Base-by-base conservation (phyloP, 2,329 filamentous ascomycete species). In the Ascochyta viciae-villosae region DNA sequence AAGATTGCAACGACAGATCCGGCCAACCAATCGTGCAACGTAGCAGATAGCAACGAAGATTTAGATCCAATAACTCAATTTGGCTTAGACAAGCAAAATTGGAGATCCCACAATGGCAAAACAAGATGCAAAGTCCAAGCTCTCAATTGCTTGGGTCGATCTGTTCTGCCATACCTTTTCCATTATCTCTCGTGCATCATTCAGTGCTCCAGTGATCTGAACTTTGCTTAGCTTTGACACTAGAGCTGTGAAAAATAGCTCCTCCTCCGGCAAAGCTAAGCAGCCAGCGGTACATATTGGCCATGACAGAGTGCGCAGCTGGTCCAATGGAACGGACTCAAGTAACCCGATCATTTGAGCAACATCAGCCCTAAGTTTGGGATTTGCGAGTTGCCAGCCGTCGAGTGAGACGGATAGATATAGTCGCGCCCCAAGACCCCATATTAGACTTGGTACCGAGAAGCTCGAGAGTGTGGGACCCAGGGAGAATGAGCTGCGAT, bases 271-370 rank as follows among this genome's bases (percentile, higher is more conserved):
- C 15, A 35, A 6, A 6, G 59, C 61, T 34, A 62, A 55, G 44
- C 58, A 58, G n/a, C 61, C 61, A 31, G 61, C 49, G 19, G 62
- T 50, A 39, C 46, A 58, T 2, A 64, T 5, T 33, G 61, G 59
- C 61, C 61, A 64, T 9, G 57, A 54, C 12, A 64, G 43, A 26
- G 54, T 49, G 27, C 57, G 61, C 19, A 62, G 27, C 15, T 55
- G 44, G n/a, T 50, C 33, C 31, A 42, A 15, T 8, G 54, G 51
- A 22, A 63, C 19, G 1, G 6, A 29, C 23, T 22, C 33, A 10
- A 61, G 55, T 1, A 59, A 40, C 29, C 10, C 47, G 10, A 60
- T 31, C 23, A 57, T 53, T 13, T 40, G 44, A 12, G 42, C 19
- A 16, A 61, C 43, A 26, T 54, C 26, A 37, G 38, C 24, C 23